These are phyloP conservation scores for Pharus latifolius DNA, from an alignment of 176 grass and related monocot genomes.

Conservation along the genomic window DNA sequence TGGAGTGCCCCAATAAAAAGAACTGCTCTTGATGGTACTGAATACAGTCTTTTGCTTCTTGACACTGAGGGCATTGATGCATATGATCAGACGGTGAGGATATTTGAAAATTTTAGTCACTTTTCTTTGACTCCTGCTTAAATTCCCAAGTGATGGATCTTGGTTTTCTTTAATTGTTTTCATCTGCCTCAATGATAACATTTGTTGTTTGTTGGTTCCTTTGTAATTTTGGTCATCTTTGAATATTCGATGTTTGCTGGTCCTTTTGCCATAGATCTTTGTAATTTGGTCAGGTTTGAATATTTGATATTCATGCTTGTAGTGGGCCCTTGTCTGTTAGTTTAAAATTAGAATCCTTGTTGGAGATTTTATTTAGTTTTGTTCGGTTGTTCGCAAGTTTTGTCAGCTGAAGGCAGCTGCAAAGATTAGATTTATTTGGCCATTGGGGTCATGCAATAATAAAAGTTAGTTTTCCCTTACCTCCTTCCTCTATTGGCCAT, in stretches of 20 bases:
- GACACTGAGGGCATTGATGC: constrained; percentile 86
- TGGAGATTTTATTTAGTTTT: too few species aligned
- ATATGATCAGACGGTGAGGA: constrained; percentile 63
- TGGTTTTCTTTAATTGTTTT: background rate
- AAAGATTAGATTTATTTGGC: too few species aligned
- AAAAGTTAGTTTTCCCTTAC: too few species aligned
- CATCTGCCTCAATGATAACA: background rate
- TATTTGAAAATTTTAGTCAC: background rate
- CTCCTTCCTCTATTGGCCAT: too few species aligned
- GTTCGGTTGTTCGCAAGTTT: too few species aligned
- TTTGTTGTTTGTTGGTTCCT: background rate
- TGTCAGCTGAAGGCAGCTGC: too few species aligned
- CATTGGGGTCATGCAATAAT: too few species aligned
- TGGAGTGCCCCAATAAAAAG: constrained; percentile 69
- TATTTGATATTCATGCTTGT: too few species aligned
- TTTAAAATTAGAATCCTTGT: too few species aligned
- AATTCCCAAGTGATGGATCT: background rate
- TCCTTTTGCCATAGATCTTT: background rate
- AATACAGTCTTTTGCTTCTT: constrained; percentile 66
- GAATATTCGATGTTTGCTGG: background rate
- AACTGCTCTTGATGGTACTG: constrained; percentile 68
- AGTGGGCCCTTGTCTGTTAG: too few species aligned
- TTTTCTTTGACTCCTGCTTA: background rate
- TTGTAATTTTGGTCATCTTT: background rate
- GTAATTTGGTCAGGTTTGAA: too few species aligned